Conservation (phyloP, 495 filamentous ascomycete species). For the Neurospora sp. region DNA sequence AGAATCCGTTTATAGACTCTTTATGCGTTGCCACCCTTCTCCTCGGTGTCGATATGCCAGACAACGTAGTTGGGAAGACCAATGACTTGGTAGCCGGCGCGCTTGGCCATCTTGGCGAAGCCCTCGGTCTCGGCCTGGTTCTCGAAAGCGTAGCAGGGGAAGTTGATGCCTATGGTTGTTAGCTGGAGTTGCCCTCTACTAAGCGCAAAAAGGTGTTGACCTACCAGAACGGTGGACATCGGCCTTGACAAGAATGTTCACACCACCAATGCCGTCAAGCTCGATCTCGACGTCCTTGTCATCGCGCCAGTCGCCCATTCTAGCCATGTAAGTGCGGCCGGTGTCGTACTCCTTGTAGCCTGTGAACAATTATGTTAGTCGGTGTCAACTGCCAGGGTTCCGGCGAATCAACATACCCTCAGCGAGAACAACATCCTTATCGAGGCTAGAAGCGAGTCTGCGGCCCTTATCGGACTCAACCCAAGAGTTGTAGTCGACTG, state of each 20-base stretch:
- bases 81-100: constrained; percentile 84
- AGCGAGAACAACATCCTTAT: constrained; percentile 71
- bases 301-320: constrained; percentile 82
- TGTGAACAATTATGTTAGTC: constrained; percentile 18
- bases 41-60: constrained; percentile 98
- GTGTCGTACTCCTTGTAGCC: constrained; percentile 91
- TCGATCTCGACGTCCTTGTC: constrained; percentile 85
- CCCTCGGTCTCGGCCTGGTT: constrained; percentile 99
- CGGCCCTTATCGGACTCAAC: constrained; percentile 80
- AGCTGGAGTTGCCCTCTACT: background rate
- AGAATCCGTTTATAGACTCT: background rate
- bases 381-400: background rate
- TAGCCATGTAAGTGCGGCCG: constrained; percentile 74
- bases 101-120: constrained; percentile 97
- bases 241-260: constrained; percentile 94
- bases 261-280: constrained; percentile 92
- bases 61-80: constrained; percentile 96
- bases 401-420: constrained; percentile 49
- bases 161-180: constrained; percentile 69
- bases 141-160: constrained; percentile 93
- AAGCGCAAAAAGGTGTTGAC: constrained; percentile 6
- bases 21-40: constrained; percentile 77
- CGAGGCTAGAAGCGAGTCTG: constrained; percentile 58
- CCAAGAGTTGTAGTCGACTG: constrained; percentile 99
- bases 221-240: constrained; percentile 91